Percentiles rank a stretch among this genome's conserved stretches.
These are phyloP conservation scores for Phyllosticta citriasiana DNA, from an alignment of 2,329 filamentous ascomycete genomes.

Conservation along the genomic window DNA sequence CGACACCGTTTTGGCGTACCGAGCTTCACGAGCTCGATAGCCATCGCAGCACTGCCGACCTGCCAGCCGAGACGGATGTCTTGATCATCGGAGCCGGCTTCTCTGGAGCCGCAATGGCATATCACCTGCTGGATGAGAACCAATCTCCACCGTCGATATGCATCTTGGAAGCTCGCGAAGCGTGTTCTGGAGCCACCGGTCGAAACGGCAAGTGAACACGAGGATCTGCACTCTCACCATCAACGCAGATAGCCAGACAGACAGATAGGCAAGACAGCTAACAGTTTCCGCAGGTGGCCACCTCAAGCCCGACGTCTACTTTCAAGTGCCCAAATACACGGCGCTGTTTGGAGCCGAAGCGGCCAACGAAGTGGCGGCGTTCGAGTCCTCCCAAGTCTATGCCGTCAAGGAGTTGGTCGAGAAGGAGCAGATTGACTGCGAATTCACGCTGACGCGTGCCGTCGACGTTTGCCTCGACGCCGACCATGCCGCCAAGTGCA, in stretches of 20 bases:
- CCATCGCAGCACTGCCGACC: constrained; percentile 19
- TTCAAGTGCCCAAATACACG: constrained; percentile 16
- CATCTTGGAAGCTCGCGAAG: constrained; percentile 17
- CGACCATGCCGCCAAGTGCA: constrained; percentile 10
- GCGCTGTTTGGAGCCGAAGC: constrained; percentile 5
- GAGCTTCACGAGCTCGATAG: constrained; percentile 20
- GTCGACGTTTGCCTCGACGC: constrained; percentile 11
- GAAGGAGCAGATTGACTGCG: constrained; percentile 16
- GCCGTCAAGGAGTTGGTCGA: constrained; percentile 16
- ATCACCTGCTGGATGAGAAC: constrained; percentile 18
- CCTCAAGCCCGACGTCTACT: constrained; percentile 26
- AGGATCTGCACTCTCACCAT: background rate
- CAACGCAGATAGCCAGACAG: background rate
- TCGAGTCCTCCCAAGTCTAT: constrained; percentile 12
- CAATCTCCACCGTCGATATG: constrained; percentile 12
- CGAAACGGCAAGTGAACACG: constrained; percentile 20
- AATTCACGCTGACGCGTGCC: constrained; percentile 18
- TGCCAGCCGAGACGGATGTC: constrained; percentile 22
- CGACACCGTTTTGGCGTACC: constrained; percentile 28
- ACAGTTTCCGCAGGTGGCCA: constrained; percentile 1
- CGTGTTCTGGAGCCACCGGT: constrained; percentile 19
- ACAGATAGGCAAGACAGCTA: background rate
- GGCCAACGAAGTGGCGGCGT: constrained; percentile 13
- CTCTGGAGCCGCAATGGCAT: constrained; percentile 22
- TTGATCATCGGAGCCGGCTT: constrained; percentile 27